Evolutionary conservation across 352 stramenopile genomes (phyloP), one percentile per base, ranked within the genome.

Genomic region (Pythium angustatum): DNA sequence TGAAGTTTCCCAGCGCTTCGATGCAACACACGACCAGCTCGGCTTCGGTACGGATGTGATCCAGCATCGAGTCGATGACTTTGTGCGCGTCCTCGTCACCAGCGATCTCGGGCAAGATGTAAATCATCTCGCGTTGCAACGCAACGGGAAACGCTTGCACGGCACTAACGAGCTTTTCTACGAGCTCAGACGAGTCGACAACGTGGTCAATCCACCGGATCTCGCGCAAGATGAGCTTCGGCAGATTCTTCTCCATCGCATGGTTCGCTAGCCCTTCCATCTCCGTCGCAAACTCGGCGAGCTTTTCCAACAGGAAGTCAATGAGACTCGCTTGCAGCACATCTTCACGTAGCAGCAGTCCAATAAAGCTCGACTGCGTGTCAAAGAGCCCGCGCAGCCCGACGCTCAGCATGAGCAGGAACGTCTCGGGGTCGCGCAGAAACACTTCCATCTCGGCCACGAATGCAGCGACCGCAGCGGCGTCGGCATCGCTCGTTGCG

Each of bases 91-190:
- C 73, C 53, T 77, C 67, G 61, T 90, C 81, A 52, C 70, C 69
- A 6, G 78, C 76, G 44, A 90, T 77, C 54, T 90, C 81, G 3
- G 81, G 81, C 22, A 90, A 34, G 53, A 90, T 83, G 62, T 85
- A 85, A 65, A 90, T 88, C 45, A 90, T 69, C 24, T 90, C 79
- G n/a, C 70, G 71, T 58, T 87, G 81, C 22, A 88, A 63, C 36
- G 66, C 69, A 34, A 72, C 24, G 6, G 76, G 67, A 47, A 86
- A 85, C 24, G 73, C 72, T 6, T 67, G 73, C 27, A 89, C 49
- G n/a, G 78, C 68, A 9, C 59, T 68, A 19, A 87, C 58, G 12
- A 89, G 72, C 64, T 87, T 82, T 47, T 85, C 73, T 12, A 84
- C 47, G 1, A 87, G 71, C 48, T 85, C 73, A 17, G 50, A 33